Conservation (phyloP, 2,329 filamentous ascomycete genomes). For the Alternaria metachromatica region DNA sequence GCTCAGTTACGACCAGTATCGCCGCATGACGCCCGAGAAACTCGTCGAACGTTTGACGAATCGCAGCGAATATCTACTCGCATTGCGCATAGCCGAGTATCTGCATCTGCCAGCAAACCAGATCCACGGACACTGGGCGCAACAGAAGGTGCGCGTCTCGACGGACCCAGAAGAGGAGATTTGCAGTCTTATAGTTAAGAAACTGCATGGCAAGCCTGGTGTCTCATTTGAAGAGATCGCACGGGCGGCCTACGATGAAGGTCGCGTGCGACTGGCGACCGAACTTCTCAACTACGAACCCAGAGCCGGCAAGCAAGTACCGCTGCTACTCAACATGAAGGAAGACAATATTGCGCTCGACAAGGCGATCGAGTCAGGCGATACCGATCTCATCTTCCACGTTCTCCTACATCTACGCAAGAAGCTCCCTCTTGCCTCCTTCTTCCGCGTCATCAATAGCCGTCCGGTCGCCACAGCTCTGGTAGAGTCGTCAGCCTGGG, state of each 20-base stretch:
- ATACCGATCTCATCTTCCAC: constrained; percentile 90
- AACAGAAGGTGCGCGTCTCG: constrained; percentile 86
- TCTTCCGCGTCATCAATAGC: constrained; percentile 89
- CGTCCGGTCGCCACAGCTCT: constrained; percentile 86
- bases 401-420: constrained; percentile 88
- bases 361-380: constrained; percentile 94
- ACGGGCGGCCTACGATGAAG: constrained; percentile 91
- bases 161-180: constrained; percentile 87
- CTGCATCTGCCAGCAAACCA: constrained; percentile 83
- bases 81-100: constrained; percentile 86
- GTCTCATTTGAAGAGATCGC: constrained; percentile 97
- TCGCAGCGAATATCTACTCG: constrained; percentile 88
- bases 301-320: constrained; percentile 93
- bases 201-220: constrained; percentile 83
- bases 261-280: constrained; percentile 84
- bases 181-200: constrained; percentile 84
- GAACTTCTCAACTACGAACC: constrained; percentile 92
- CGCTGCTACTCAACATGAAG: constrained; percentile 90
- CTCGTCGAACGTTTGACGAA: constrained; percentile 87
- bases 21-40: constrained; percentile 85
- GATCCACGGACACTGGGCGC: constrained; percentile 97
- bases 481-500: constrained; percentile 81
- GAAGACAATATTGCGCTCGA: constrained; percentile 94
- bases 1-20: constrained; percentile 91
- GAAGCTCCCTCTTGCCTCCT: constrained; percentile 86